phyloP scores from a whole-genome alignment of 2,329 filamentous ascomycete species.

The Cladosporium sp. region DNA sequence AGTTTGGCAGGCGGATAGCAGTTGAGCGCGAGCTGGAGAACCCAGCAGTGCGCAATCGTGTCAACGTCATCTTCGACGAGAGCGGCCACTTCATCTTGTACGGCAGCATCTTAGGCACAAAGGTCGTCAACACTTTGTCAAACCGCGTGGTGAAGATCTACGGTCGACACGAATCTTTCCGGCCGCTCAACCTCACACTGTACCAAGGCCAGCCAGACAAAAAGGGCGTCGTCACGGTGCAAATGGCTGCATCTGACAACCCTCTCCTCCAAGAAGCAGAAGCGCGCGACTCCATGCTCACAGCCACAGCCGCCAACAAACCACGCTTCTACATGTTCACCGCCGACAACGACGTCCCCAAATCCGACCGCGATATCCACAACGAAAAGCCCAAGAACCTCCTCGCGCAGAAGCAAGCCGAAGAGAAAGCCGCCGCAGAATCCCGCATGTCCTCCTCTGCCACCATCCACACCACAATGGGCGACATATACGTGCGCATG shows the following conservation, averaged over 20 bases:
- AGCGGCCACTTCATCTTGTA: slow-evolving; percentile 94
- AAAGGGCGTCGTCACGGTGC: slow-evolving; percentile 88
- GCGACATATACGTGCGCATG: slow-evolving; percentile 89
- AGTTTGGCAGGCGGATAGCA: slow-evolving; percentile 85
- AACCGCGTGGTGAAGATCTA: slow-evolving; percentile 90
- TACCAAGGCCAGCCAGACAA: slow-evolving; percentile 96
- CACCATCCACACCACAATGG: slow-evolving; percentile 86
- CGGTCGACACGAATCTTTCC: slow-evolving; percentile 84
- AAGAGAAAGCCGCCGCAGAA: slow-evolving; percentile 57
- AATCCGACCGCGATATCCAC: slow-evolving; percentile 83
- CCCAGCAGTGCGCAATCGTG: slow-evolving; percentile 63
- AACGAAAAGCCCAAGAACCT: slow-evolving; percentile 84
- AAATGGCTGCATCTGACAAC: slow-evolving; percentile 95
- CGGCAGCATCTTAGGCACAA: slow-evolving; percentile 86
- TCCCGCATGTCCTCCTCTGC: slow-evolving; percentile 76
- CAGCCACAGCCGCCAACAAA: slow-evolving; percentile 81
- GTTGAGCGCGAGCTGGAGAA: slow-evolving; percentile 84
- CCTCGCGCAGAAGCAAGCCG: slow-evolving; percentile 50
- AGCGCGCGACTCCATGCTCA: slow-evolving; percentile 82
- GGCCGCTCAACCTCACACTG: slow-evolving; percentile 76
- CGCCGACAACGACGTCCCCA: slow-evolving; percentile 80
- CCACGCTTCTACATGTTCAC: slow-evolving; percentile 98
- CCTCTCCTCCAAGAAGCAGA: slow-evolving; percentile 91
- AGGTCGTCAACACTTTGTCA: slow-evolving; percentile 93
- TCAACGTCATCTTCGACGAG: slow-evolving; percentile 93